Conservation (phyloP, 202 grass and related monocot species). For the Dendrocalamus latiflorus region DNA sequence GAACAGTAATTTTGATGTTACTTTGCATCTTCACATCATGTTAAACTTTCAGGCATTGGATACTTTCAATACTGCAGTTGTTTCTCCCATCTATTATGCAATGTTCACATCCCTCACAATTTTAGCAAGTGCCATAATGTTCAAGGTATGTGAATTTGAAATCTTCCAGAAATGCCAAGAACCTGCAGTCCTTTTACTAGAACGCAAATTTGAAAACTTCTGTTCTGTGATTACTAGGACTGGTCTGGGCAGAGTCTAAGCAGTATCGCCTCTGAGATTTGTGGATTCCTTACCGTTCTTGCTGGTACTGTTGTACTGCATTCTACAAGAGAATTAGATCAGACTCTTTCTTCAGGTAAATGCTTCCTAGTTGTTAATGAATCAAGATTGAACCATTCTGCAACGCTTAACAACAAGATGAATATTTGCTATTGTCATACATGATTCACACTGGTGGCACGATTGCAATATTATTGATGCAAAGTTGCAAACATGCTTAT, state of each 20-base stretch:
- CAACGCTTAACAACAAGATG: background rate
- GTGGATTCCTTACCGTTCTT: constrained; percentile 89
- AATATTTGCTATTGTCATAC: background rate
- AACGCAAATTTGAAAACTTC: background rate
- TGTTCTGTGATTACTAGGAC: constrained; percentile 43
- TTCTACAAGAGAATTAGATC: constrained; percentile 84
- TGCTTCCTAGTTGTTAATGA: constrained; percentile 4
- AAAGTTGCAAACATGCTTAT: background rate
- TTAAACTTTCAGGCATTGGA: constrained; percentile 73
- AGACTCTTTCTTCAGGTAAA: constrained; percentile 61
- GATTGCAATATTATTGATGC: background rate
- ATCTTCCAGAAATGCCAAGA: background rate
- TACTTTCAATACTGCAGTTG: no score
- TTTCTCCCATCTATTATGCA: constrained; percentile 87
- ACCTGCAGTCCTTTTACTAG: background rate
- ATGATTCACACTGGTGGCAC: background rate
- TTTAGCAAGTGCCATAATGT: constrained; percentile 98
- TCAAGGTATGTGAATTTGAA: constrained; percentile 52
- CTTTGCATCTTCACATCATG: background rate
- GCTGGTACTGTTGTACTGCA: constrained; percentile 77
- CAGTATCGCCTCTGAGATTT: constrained; percentile 75
- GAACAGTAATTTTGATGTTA: background rate
- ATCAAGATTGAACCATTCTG: background rate
- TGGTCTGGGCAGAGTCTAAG: constrained; percentile 96
- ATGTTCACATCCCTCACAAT: constrained; percentile 98